Base-by-base conservation (phyloP, 2,329 filamentous ascomycete species). In the Blumeriella jaapii region DNA sequence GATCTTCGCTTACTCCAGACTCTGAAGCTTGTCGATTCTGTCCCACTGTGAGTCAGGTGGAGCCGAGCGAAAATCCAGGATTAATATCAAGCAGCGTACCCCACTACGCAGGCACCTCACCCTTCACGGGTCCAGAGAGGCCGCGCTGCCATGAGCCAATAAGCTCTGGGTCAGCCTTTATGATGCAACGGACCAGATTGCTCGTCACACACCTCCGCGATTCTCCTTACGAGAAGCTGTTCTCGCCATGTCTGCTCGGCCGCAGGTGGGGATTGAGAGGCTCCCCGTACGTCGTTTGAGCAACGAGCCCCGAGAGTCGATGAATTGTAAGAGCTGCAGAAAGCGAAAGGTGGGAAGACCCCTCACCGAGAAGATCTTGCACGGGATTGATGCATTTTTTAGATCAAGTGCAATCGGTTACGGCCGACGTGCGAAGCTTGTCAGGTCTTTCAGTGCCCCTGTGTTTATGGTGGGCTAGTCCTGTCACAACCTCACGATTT, bases 281-380 rank as follows among this genome's bases (percentile, higher is more conserved):
- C 47, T 56, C 20, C 54, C 54, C 31, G 46, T 47, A 38, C 49
- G 54, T 30, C 51, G 52, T 34, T 51, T 55, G 51, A 55, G 51
- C 46, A 54, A 55, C 46, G 56, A 91, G 57, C 82, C 82, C 25
- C 76, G 82, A 52, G 85, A 93, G 65, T 82, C 82, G 20, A 93
- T 93, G 85, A 93, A 93, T 59, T 93, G 85, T 74, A 93, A 93
- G 60, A 91, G 83, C 38, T 93, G 85, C 65, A 74, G 85, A 49
- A 93, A 93, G 61, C 71, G 85, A 63, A 93, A 93, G 78, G 84
- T 89, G 60, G 30, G 63, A 41, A 16, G 1, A 20, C 15, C 5
- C 12, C n/a, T 11, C n/a, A 6, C 30, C 12, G 40, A 34, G 34
- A 11, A 52, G 34, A 38, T 50, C 27, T 46, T 48, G 36, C 41